Base-by-base conservation (phyloP, 2,329 filamentous ascomycete species). In the Alternaria infectoria region DNA sequence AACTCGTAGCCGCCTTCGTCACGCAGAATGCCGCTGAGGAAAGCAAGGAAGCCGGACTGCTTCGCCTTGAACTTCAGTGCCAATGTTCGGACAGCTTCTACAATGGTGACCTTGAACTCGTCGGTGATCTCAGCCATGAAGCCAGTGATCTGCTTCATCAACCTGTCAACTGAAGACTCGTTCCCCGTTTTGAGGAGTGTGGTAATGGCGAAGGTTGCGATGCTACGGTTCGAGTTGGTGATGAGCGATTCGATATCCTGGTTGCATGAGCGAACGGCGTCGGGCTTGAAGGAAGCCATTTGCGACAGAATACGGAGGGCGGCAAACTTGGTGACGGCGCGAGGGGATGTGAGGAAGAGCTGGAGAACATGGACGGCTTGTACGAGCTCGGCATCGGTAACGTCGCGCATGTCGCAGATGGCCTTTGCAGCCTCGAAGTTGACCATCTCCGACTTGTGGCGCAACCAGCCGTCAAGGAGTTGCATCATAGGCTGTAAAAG, bases 41-140 rank as follows among this genome's bases (percentile, higher is more conserved):
- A 99, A 54, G 93, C 89, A 56, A 99, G 89, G 94, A 99, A 98
- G 66, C 93, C 94, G 50, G 95, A 95, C 83, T 99, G 96, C 84
- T 99, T 99, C 83, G 89, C 94, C 32, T 96, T 96, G 84, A 99
- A 99, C 83, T 99, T 99, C 72, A 99, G 86, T 80, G 95, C 98
- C 44, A 99, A 84, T 4, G 96, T 98, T 65, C 96, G 91, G 77
- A 99, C 97, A 45, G 96, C 96, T 81, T 99, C 96, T 46, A 99
- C 95, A 75, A 99, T 97, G n/a, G 96, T 99, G 71, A 99, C 97
- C 86, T 98, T 99, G 86, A 99, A 99, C 81, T 99, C 96, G 77
- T 99, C 96, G 7, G 95, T 97, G 70, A 98, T 98, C 81, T 98
- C 96, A 5, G 94, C 93, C 96, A 99, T 98, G 84, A 99, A 97